Evolutionary conservation across 352 stramenopile species (phyloP), one percentile per base, ranked within the genome.

Genomic region (Blastocystis sp.): DNA sequence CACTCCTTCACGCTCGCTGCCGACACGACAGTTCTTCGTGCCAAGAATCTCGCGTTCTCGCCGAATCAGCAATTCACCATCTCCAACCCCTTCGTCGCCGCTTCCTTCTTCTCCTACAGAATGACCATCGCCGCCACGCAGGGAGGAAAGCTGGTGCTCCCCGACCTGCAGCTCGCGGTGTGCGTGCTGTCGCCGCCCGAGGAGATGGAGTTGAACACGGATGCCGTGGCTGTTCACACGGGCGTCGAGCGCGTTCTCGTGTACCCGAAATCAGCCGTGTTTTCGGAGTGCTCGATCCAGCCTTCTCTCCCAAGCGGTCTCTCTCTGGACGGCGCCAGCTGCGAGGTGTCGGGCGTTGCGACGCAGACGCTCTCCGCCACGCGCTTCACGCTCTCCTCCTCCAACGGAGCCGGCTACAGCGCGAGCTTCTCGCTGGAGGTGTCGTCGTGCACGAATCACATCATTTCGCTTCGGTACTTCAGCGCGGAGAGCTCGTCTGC

Each of bases 301-400:
- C 71, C 71, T 16, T 29, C 71, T 4, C 71, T 81, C 60, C 71
- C 71, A 16, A 3, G 39, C 31, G 71, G 71, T 35, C 71, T 81
- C 6, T 6, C 12, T 3, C 66, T 81, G 0, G 50, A 81, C 37
- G 29, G 45, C 3, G 21, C 33, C 37, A 81, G 50, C 33, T 51
- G 71, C 1, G n/a, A 12, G 29, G 41, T 81, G 31, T 13, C 13
- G 13, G 4, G n/a, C 39, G 26, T 9, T 9, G 35, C 10, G 61
- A 81, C 71, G 4, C 12, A 24, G 12, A 3, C 39, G 24, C 37
- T 41, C 4, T 3, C 45, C 0, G 6, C 9, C 3, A 81, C 71
- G 21, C 3, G 12, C 13, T 81, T 66, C 24, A 31, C 37, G 3
- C 2, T 81, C 24, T 19, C 29, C 33, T 62, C 39, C 3, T 29